Percentiles rank a stretch among this genome's conserved stretches.
These are phyloP conservation scores for Mortierella claussenii DNA, from an alignment of 192 early-diverging fungal species.

Conservation along the genomic window DNA sequence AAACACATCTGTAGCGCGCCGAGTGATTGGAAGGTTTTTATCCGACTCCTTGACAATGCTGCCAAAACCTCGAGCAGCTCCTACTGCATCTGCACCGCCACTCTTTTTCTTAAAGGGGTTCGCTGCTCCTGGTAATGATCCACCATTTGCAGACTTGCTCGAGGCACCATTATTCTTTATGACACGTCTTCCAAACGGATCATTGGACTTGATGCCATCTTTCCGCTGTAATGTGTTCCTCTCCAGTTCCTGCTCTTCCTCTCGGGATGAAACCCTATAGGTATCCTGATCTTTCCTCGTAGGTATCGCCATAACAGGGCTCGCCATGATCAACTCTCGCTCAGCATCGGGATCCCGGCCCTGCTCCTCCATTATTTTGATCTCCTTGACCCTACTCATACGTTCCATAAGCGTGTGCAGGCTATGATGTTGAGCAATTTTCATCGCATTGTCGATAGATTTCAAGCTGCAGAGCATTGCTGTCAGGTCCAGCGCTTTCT, in stretches of 20 bases:
- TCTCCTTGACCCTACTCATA: conserved; percentile 59
- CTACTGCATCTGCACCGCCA: not conserved
- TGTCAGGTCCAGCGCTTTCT: conserved; percentile 85
- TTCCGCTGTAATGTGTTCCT: conserved; percentile 21
- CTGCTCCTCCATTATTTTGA: conserved; percentile 34
- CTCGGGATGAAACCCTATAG: conserved; percentile 10
- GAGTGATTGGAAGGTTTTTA: conserved; percentile 20
- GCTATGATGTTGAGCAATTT: conserved; percentile 79
- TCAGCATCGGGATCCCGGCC: conserved; percentile 28
- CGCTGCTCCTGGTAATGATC: not conserved
- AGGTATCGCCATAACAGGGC: conserved; percentile 13
- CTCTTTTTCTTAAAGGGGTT: conserved; percentile 45
- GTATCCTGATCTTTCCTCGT: not conserved
- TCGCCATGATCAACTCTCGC: conserved; percentile 32
- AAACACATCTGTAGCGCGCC: conserved; percentile 44
- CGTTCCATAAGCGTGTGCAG: conserved; percentile 80
- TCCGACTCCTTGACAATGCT: conserved; percentile 23
- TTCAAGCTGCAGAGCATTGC: conserved; percentile 66
- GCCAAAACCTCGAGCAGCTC: conserved; percentile 27
- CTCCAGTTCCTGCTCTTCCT: conserved; percentile 33
- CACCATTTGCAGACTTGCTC: not conserved
- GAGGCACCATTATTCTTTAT: conserved; percentile 20
- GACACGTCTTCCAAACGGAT: conserved; percentile 48
- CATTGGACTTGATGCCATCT: conserved; percentile 19
- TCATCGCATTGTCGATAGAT: conserved; percentile 85